Base-by-base conservation (phyloP, 2,329 filamentous ascomycete species). In the Elsinoe ampelina region DNA sequence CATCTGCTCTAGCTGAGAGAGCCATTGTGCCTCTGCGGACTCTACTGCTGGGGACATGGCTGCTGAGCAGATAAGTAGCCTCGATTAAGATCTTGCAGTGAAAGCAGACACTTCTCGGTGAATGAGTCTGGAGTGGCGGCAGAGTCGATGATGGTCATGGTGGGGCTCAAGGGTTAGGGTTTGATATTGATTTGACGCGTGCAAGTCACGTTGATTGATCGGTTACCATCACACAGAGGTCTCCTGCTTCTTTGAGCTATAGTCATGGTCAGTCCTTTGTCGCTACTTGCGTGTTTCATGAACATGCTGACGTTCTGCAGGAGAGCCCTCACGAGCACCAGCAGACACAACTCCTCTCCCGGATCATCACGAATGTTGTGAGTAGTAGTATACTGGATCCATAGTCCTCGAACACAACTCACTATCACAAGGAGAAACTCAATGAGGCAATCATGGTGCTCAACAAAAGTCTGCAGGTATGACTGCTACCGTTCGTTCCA, bases 301-400 rank as follows among this genome's bases (percentile, higher is more conserved):
- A 12, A 6, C 5, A 26, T 45, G 3, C 41, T 45, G 41, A 45
- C 19, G 5, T 11, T 12, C 15, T 22, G 4, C 58, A 84, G 92
- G 93, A 98, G 72, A 95, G 89, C 66, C 93, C 93, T 38, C 93
- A 98, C 69, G 93, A 97, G 71, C 91, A 97, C 65, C 93, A 97
- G 77, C 92, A 98, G 78, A 95, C 87, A 67, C 79, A 95, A 55
- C 80, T 98, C 65, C 81, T 97, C 45, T 93, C 89, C 19, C 89
- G 93, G 60, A 96, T 98, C 74, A 95, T 96, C 74, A 93, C 86
- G 68, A 98, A 98, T 68, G 91, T 97, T 67, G 92, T 97, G 80
- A 69, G 88, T 77, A 50, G 17, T 15, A 22, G 22, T 22, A 22
- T 22, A 22, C 5, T 13, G 13, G 19, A 7, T 19, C 22, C 22